Base-by-base conservation (phyloP, 768 basidiomycete species). In the Lactifluus pinguis region DNA sequence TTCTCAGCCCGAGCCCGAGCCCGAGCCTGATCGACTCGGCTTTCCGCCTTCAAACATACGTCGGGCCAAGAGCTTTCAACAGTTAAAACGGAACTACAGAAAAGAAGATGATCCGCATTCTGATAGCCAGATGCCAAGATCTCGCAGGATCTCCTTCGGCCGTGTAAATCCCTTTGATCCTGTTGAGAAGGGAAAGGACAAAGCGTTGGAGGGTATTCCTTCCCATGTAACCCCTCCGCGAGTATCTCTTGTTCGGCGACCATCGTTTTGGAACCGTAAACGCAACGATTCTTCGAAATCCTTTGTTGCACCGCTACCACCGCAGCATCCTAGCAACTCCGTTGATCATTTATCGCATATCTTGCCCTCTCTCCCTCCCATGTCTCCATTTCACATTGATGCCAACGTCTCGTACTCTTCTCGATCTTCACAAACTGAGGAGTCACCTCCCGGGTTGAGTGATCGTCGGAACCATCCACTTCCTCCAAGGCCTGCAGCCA, bases 71-170 rank as follows among this genome's bases (percentile, higher is more conserved):
- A 87, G 83, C 61, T 78, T 79, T 0, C 76, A 77, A 49, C 79
- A 73, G 65, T 77, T 38, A 71, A 69, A 45, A 62, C 70, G 17
- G 67, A 65, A 17, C 64, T 68, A 32, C 59, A 66, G 15, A 62
- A 54, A 3, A 19, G 71, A 72, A 14, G 61, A 64, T 29, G 57
- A 58, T 53, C 34, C 63, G 55, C 15, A 47, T 34, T 17, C 65
- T 11, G 68, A 68, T 21, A 53, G 66, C 13, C 64, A 68, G 38
- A 65, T 71, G 32, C 60, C 66, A 72, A 77, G 82, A 21, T 68
- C 70, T 41, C 77, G 86, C 57, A 84, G 85, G 3, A 62, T 84
- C 14, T 88, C 87, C 0, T 74, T 87, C 58, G 82, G 79, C 11
- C 53, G 38, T 14, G 73, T 80, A 4, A 70, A 80, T 11, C 68